Conservation (phyloP, 352 stramenopile species). For the Pythium sukuiense region DNA sequence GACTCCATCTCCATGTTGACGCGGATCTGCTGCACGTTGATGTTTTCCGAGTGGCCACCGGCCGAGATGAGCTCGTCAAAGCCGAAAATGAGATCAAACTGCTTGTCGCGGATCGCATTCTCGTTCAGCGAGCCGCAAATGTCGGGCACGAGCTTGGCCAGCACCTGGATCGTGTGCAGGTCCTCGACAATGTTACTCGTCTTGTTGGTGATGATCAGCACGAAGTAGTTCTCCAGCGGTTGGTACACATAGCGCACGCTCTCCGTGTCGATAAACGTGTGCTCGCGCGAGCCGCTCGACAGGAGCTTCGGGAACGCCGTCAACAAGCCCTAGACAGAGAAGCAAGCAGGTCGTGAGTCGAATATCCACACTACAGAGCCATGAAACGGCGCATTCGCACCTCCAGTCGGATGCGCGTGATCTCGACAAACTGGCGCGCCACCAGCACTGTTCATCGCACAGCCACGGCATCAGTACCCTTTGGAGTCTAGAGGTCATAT, state of each 20-base stretch:
- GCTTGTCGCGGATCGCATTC: constrained; percentile 93
- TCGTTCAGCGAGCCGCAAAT: constrained; percentile 94
- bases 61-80: constrained; percentile 99
- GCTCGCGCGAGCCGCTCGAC: constrained; percentile 91
- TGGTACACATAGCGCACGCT: constrained; percentile 99
- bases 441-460: constrained; percentile 81
- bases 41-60: constrained; percentile 96
- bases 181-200: constrained; percentile 99
- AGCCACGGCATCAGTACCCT: not conserved
- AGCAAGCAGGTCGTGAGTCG: not conserved
- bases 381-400: constrained; percentile 26
- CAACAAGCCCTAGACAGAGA: constrained; percentile 86
- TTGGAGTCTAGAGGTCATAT: not conserved
- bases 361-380: not conserved
- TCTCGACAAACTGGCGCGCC: constrained; percentile 98
- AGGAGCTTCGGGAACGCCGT: constrained; percentile 99
- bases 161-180: constrained; percentile 96
- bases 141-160: constrained; percentile 97
- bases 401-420: constrained; percentile 98
- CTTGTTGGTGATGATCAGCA: constrained; percentile 99
- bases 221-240: constrained; percentile 97
- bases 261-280: constrained; percentile 99
- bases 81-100: constrained; percentile 99
- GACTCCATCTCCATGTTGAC: constrained; percentile 99
- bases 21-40: constrained; percentile 92